These are phyloP conservation scores for Phytophthora hybrid DNA, from an alignment of 352 stramenopile species.

Conservation along the genomic window DNA sequence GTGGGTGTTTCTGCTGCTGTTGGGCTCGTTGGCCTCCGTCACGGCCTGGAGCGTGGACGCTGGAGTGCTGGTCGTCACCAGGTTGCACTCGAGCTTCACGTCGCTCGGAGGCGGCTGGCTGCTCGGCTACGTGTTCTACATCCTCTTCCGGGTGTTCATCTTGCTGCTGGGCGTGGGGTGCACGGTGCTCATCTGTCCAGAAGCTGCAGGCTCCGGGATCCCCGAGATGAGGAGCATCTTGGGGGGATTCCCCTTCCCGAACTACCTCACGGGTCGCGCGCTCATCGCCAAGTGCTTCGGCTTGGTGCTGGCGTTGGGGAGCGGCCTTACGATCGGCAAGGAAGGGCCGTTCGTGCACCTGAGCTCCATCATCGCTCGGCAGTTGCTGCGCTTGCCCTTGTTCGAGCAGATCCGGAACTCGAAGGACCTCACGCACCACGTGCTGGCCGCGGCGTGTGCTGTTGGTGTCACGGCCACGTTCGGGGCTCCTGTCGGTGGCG, in stretches of 20 bases:
- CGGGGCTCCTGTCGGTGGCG: constrained; percentile 75
- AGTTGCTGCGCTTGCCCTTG: constrained; percentile 62
- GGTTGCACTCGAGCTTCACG: constrained; percentile 50
- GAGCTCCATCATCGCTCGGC: constrained; percentile 76
- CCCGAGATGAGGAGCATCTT: constrained; percentile 86
- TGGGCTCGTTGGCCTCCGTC: constrained; percentile 62
- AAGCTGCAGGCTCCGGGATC: constrained; percentile 75
- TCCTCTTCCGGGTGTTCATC: constrained; percentile 64
- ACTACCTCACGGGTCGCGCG: constrained; percentile 70
- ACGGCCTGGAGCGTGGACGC: constrained; percentile 75
- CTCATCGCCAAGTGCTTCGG: constrained; percentile 75
- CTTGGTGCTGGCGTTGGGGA: constrained; percentile 70
- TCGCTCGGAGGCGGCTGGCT: constrained; percentile 58
- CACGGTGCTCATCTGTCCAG: constrained; percentile 69
- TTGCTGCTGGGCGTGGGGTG: constrained; percentile 67
- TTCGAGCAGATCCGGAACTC: constrained; percentile 71
- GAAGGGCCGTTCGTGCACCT: constrained; percentile 86
- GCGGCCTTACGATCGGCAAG: constrained; percentile 78
- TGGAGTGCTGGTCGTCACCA: constrained; percentile 57
- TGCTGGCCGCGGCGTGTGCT: constrained; percentile 72
- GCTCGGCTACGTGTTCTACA: constrained; percentile 70
- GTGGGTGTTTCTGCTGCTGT: constrained; percentile 77
- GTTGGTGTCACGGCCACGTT: constrained; percentile 86
- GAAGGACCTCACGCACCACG: constrained; percentile 71
- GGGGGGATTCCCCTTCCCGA: constrained; percentile 68